Base-by-base conservation (phyloP, 202 grass and related monocot genomes). In the Saccharum hybrid region DNA sequence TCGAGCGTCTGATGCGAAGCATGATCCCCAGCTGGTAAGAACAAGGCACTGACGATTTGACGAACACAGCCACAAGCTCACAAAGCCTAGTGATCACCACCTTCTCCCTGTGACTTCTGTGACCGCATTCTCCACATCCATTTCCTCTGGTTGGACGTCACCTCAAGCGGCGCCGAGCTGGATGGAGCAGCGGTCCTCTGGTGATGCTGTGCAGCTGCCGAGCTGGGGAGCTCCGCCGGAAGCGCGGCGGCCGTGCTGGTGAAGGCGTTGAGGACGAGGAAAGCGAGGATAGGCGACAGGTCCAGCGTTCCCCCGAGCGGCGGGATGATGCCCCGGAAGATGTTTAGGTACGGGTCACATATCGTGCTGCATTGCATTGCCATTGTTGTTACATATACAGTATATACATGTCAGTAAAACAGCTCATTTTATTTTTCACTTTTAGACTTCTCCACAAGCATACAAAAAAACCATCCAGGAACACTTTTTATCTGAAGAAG, bases 281-380 rank as follows among this genome's bases (percentile, higher is more conserved):
- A 95, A 5, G 96, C 96, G 30, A 98, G 81, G 78, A 98, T 96
- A 66, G 96, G 96, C 39, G 96, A 98, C n/a, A 95, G 90, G 89
- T 98, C 96, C 21, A 98, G 73, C 49, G 89, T 89, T 13, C 91
- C 96, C 6, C 93, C 87, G 12, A 94, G 85, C 57, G 96, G 93
- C 14, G 89, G 92, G 87, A 98, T 90, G 81, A 98, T 90, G 77
- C 96, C 93, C 60, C 96, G 93, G 85, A 98, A 98, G 83, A 98
- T 87, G 83, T 98, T 98, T 59, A 98, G 87, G 82, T 98, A 98
- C 37, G 96, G 96, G 71, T 98, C 96, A 66, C 96, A 98, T 54
- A 98, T 31, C 39, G 89, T 90, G 90, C 96, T 98, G 96, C 83
- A 89, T 64, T 40, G 68, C 40, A 73, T 64, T 82, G 30, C 9